Conservation (phyloP, 2,329 filamentous ascomycete species). For the Bimuria novae-zelandiae region DNA sequence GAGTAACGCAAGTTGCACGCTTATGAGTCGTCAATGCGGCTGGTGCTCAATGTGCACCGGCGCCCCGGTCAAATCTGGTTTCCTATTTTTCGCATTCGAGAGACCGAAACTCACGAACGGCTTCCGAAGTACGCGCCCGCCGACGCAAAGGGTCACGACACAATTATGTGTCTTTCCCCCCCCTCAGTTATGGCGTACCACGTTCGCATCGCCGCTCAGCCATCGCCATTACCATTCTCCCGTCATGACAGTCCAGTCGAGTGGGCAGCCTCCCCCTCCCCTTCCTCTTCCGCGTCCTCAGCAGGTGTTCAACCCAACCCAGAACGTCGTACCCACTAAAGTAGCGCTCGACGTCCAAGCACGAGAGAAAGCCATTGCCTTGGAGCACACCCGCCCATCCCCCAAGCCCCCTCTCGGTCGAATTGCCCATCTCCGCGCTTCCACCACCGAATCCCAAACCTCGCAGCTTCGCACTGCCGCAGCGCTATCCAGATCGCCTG, state of each 20-base stretch:
- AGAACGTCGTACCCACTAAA: not conserved
- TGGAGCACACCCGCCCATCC: not conserved
- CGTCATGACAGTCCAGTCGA: not conserved
- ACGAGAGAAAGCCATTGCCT: not conserved
- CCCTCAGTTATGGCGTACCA: not conserved
- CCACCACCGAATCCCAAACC: not conserved
- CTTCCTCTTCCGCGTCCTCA: not conserved
- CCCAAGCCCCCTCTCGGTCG: not conserved
- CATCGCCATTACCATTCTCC: not conserved
- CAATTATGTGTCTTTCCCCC: not conserved
- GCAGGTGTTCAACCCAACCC: not conserved
- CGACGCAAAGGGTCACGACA: not conserved
- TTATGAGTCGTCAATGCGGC: not conserved
- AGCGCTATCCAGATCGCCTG: not conserved
- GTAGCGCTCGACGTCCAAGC: not conserved
- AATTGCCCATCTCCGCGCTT: not conserved
- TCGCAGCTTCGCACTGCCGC: not conserved
- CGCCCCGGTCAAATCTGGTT: no score
- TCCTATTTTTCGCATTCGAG: not conserved
- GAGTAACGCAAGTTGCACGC: no score
- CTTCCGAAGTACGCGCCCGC: not conserved
- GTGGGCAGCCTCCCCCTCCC: not conserved
- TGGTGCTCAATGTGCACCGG: not conserved
- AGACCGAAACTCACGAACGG: not conserved
- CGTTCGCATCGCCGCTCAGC: not conserved